Base-by-base conservation (phyloP, 306 rosid species). In the Spatholobus suberectus region DNA sequence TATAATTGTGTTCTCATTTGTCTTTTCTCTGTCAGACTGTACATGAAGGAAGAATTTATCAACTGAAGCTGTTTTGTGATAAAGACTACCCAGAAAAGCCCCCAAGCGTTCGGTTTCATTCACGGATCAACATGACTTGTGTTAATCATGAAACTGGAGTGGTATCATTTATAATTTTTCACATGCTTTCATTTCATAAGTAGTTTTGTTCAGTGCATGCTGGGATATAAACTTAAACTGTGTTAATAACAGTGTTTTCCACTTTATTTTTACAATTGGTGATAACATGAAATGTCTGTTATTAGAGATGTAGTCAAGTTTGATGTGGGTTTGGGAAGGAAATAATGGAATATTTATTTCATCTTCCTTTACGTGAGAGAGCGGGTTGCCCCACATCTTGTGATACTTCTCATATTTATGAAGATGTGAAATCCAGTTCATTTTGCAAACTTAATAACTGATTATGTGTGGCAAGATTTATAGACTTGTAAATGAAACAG, bases 41-140 rank as follows among this genome's bases (percentile, higher is more conserved):
- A 83, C 99, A 96, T 89, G 99, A 96, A 88, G 99, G 99, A 75
- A 91, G 97, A 81, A 96, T 96, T 84, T 96, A 96, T 86, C 99
- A 96, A 76, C 89, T 96, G 96, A 96, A 96, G 95, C 91, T 96
- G 59, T 96, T 96, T 71, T 96, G 99, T 76, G 98, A 94, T 83
- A 96, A 96, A 87, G 99, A 96, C 88, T 96, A 96, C 91, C 99
- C 99, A 3, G 99, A 96, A 85, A 96, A 91, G 91, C 97, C 98
- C 75, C 99, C 99, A 26, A 94, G 89, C 83, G 98, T 94, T 86
- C 98, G 98, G 14, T 96, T 96, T 85, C 99, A 96, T 91, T 96
- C 99, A 41, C 90, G 99, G 78, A 70, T 96, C 89, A 96, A 96
- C 87, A 92, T 94, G 97, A 91, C 98, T 72, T 94, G 98, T 80